Conservation (phyloP, 208 protist species). For the Crithidia acanthocephali region DNA sequence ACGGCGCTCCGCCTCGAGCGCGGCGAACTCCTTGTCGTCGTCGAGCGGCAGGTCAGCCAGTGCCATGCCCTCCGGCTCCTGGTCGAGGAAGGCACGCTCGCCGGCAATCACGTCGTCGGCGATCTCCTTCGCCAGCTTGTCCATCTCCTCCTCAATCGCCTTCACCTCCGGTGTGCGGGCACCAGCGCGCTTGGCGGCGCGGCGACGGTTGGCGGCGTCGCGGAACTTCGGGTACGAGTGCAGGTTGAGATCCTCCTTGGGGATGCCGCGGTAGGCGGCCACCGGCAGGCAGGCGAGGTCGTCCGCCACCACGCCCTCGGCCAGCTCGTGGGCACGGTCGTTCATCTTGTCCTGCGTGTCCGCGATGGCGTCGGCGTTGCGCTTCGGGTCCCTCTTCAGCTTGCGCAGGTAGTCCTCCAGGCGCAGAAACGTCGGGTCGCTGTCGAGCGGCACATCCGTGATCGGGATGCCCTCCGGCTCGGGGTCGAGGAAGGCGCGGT, state of each 20-base stretch:
- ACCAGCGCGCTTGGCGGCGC: slow-evolving; percentile 22
- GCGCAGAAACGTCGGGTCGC: slow-evolving; percentile 57
- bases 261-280: slow-evolving; percentile 65
- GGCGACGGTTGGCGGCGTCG: slow-evolving; percentile 59
- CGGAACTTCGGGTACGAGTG: slow-evolving; percentile 71
- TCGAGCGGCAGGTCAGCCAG: slow-evolving; percentile 78
- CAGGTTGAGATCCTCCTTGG: slow-evolving; percentile 73
- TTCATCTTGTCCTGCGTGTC: slow-evolving; percentile 80
- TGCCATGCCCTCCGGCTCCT: slow-evolving; percentile 76
- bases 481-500: slow-evolving; percentile 66
- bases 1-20: slow-evolving; percentile 77
- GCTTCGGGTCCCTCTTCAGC: slow-evolving; percentile 64
- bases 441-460: slow-evolving; percentile 54
- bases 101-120: slow-evolving; percentile 67
- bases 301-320: slow-evolving; percentile 55
- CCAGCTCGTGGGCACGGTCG: slow-evolving; percentile 73
- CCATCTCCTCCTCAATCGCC: slow-evolving; percentile 63
- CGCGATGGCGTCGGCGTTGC: slow-evolving; percentile 59
- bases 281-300: slow-evolving; percentile 59
- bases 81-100: slow-evolving; percentile 81
- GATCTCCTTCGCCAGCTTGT: slow-evolving; percentile 57
- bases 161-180: slow-evolving; percentile 20
- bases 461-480: slow-evolving; percentile 80
- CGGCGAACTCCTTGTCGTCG: slow-evolving; percentile 69
- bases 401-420: slow-evolving; percentile 70